Evolutionary conservation across 75 land plant genomes (phyloP).

Genomic region (Cunninghamia lanceolata): DNA sequence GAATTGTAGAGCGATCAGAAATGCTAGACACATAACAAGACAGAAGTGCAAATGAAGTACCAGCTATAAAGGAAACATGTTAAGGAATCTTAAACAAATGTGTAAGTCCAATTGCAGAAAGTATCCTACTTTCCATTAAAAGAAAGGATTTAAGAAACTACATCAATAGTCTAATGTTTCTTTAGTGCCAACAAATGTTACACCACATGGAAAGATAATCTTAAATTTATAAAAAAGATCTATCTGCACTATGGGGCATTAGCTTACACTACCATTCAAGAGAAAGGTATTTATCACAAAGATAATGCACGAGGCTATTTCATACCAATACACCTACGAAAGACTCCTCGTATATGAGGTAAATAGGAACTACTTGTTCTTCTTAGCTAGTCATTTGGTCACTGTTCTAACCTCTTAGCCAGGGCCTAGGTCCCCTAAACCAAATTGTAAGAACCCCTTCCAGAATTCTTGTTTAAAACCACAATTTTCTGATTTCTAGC

Average conservation of each 20-base stretch:
- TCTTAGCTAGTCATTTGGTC: not conserved
- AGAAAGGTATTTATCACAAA: not conserved
- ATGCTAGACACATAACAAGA: constrained; percentile 1
- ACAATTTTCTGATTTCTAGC: too few species aligned
- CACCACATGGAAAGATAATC: not conserved
- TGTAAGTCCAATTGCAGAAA: not conserved
- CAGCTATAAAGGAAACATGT: not conserved
- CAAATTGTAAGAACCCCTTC: too few species aligned
- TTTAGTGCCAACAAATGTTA: not conserved
- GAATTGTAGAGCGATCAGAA: not conserved
- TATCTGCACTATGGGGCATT: not conserved
- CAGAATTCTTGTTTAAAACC: too few species aligned
- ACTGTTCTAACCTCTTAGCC: not conserved
- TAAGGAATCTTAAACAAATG: not conserved
- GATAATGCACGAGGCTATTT: not conserved
- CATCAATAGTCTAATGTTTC: not conserved
- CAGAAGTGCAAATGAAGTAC: not conserved
- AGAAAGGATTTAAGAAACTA: not conserved
- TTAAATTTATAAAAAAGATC: not conserved
- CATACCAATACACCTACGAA: not conserved
- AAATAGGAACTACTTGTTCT: not conserved
- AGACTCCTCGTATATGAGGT: not conserved
- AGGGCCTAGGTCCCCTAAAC: not conserved
- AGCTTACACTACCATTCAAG: not conserved
- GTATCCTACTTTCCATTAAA: not conserved